phyloP scores from a whole-genome alignment of 73 alveolate genomes.

The Paramecium bursaria region DNA sequence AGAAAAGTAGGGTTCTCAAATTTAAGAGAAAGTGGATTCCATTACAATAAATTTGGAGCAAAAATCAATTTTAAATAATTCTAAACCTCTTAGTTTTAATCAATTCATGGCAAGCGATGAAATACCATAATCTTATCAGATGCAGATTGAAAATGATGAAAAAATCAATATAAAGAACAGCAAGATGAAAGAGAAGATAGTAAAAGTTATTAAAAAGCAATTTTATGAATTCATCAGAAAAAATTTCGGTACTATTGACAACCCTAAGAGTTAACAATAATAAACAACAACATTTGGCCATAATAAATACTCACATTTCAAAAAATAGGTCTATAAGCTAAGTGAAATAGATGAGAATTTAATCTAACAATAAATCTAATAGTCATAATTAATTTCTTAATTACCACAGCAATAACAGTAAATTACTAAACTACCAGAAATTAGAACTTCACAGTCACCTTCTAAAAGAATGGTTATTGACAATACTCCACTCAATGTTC shows the following conservation, averaged over 20 bases:
- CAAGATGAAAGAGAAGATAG: slow-evolving; percentile 35
- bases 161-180: not conserved
- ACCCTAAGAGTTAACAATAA: not conserved
- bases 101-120: not conserved
- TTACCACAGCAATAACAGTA: too few species aligned
- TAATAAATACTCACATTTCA: too few species aligned
- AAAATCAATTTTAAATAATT: not conserved
- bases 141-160: not conserved
- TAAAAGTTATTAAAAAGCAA: slow-evolving; percentile 29
- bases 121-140: not conserved
- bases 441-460: too few species aligned
- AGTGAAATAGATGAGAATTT: too few species aligned
- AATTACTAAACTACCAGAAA: too few species aligned
- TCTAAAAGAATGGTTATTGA: too few species aligned
- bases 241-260: slow-evolving; percentile 40
- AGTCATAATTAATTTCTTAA: too few species aligned
- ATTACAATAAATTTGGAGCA: not conserved
- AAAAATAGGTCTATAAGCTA: too few species aligned
- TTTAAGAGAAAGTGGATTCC: not conserved
- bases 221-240: slow-evolving; percentile 29
- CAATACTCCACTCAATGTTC: too few species aligned
- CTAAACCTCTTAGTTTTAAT: not conserved
- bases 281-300: too few species aligned
- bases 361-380: too few species aligned
- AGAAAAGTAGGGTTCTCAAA: too few species aligned